Evolutionary conservation across 345 rosid genomes (phyloP).

Genomic region (Citrus sinensis): DVS_A1.0 CM039163.1:46308501-46309000

Average conservation of each 20-base stretch:
- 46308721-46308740: slow-evolving; percentile 74
- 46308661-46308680: slow-evolving; percentile 61
- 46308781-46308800: slow-evolving; percentile 95
- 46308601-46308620: slow-evolving; percentile 61
- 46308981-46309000: no score
- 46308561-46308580: neutral
- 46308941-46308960: neutral
- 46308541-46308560: neutral
- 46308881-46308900: slow-evolving; percentile 74
- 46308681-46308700: slow-evolving; percentile 49
- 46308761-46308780: slow-evolving; percentile 28
- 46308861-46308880: slow-evolving; percentile 66
- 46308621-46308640: slow-evolving; percentile 60
- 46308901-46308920: slow-evolving; percentile 81
- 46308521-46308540: neutral
- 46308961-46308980: no score
- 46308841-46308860: slow-evolving; percentile 76
- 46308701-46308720: slow-evolving; percentile 75
- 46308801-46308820: slow-evolving; percentile 97
- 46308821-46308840: slow-evolving; percentile 87
- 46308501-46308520: no score
- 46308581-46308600: slow-evolving; percentile 52
- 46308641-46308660: slow-evolving; percentile 77
- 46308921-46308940: slow-evolving; percentile 71
- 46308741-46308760: slow-evolving; percentile 48